Evolutionary conservation across 768 basidiomycete genomes (phyloP), one percentile per base, ranked within the genome.

Genomic region (Amanita molliuscula): DNA sequence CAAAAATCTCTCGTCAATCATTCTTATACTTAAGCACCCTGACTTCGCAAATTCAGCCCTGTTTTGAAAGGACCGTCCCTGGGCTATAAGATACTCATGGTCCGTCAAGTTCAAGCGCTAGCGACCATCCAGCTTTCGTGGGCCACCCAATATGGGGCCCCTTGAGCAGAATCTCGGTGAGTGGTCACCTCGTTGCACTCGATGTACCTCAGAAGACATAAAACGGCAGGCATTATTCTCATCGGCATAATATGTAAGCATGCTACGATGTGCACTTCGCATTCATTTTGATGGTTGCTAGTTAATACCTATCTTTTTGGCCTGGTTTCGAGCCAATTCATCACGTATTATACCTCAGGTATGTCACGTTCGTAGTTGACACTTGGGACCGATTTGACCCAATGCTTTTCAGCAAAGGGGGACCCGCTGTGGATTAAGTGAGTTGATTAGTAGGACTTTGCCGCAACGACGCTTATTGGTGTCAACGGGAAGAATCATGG

Each of bases 261-360:
- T 16, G 4, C n/a, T n/a, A 3, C 36, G n/a, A 37, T 18, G n/a
- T 37, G n/a, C 18, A 15, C 36, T 37, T 37, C 25, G 41, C 45
- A 29, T 29, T 13, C 47, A 20, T 29, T 28, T 18, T 29, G 7
- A 31, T 18, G 26, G 2, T 25, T 34, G 8, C 41, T 11, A 35
- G 60, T 61, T 26, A 61, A 61, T 25, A 61, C 60, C 6, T 61
- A 57, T 37, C 47, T 61, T 16, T 61, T 52, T 41, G 61, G 61
- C 2, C 35, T 61, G 23, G 56, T 60, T n/a, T 51, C 51, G 8
- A 47, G 51, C 43, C 60, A 61, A 51, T 59, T 58, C 47, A 26
- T 53, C 20, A 26, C 16, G 6, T 61, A 61, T 37, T 53, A 56
- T 28, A 47, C 25, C 10, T 47, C 46, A 2, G 54, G 59, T 58